A percentile compares a stretch with the other conserved stretches of the same genome.
These are phyloP conservation scores for Aspergillus sclerotiicarbonarius DNA, from an alignment of 495 filamentous ascomycete genomes.

Conservation along the genomic window DNA sequence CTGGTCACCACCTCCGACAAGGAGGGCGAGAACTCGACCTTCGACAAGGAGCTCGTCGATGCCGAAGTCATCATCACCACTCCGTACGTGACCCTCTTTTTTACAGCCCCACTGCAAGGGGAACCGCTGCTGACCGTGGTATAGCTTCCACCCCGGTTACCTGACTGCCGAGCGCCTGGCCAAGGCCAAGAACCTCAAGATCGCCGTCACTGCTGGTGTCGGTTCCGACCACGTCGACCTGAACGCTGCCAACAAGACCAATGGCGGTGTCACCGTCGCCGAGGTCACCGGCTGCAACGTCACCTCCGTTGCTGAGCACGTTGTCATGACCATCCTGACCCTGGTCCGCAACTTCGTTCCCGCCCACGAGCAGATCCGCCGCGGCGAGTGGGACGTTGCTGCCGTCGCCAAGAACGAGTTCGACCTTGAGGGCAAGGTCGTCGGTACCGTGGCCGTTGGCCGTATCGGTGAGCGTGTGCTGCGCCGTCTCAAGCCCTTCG, in stretches of 20 bases:
- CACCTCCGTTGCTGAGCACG: conserved; percentile 89
- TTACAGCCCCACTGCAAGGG: background rate
- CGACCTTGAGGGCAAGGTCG: conserved; percentile 95
- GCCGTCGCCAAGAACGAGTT: conserved; percentile 96
- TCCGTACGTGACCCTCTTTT: conserved; percentile 59
- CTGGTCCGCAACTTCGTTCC: conserved; percentile 98
- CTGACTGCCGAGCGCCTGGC: conserved; percentile 93
- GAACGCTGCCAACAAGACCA: conserved; percentile 95
- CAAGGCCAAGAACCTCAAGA: conserved; percentile 98
- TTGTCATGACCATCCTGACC: conserved; percentile 96
- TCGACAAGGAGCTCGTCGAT: conserved; percentile 93
- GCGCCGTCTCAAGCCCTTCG: conserved; percentile 89
- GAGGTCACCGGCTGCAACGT: conserved; percentile 96
- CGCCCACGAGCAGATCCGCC: conserved; percentile 87
- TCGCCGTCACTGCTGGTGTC: conserved; percentile 94
- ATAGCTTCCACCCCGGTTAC: conserved; percentile 97
- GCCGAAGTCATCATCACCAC: conserved; percentile 99
- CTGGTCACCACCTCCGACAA: conserved; percentile 97
- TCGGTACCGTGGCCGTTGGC: conserved; percentile 95
- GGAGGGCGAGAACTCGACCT: conserved; percentile 87
- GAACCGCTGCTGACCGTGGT: conserved; percentile 19
- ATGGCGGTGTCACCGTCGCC: conserved; percentile 94
- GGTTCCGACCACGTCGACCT: conserved; percentile 98
- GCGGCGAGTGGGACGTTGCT: conserved; percentile 93
- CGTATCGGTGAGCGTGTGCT: conserved; percentile 98